phyloP scores from a whole-genome alignment of 2,329 filamentous ascomycete genomes.

The Arachnomyces sp. region DNA sequence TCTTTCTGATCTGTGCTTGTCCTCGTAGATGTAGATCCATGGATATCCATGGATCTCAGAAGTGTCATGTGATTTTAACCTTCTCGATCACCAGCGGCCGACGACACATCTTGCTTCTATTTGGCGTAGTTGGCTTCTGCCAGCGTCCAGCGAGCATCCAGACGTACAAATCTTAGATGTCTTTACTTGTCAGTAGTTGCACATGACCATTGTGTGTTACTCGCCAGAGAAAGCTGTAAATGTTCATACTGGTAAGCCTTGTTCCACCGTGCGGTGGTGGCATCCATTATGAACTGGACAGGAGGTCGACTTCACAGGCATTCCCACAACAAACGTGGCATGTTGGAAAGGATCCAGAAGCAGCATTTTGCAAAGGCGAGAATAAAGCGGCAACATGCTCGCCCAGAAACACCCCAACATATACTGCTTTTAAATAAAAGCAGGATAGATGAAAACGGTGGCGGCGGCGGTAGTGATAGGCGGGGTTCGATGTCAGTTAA shows the following conservation, averaged over 20 bases:
- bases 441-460: neutral
- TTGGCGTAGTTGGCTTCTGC: no score
- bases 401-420: conserved; percentile 4
- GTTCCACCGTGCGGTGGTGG: neutral
- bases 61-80: no score
- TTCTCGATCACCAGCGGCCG: no score
- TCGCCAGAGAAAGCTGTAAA: no score
- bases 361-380: conserved; percentile 28
- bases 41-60: no score
- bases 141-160: no score
- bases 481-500: neutral
- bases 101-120: no score
- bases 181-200: no score
- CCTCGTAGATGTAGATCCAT: no score
- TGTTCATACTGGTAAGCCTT: neutral
- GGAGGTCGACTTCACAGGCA: conserved; percentile 36
- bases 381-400: conserved; percentile 12
- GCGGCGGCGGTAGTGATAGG: neutral
- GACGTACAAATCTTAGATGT: no score
- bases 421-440: neutral
- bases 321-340: conserved; percentile 24
- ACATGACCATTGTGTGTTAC: no score
- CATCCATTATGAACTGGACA: conserved; percentile 37
- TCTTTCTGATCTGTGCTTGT: no score
- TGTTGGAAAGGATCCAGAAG: conserved; percentile 21